Evolutionary conservation across 1,139 yeast species (phyloP).

Genomic region (Hyphopichia fennica): DNA sequence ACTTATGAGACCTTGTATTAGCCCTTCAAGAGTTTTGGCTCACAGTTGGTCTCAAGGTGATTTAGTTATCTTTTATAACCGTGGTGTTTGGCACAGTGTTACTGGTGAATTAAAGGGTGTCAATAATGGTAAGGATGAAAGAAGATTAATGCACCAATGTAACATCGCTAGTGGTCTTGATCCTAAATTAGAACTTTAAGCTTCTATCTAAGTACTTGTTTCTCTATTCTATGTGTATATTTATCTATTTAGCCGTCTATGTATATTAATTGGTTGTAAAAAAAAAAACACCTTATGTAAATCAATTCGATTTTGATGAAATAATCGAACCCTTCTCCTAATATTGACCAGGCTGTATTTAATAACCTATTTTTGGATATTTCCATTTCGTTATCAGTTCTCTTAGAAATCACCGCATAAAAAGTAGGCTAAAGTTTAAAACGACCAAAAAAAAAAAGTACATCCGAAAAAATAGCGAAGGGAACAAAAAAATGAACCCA

Average conservation of each 20-base stretch:
- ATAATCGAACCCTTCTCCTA: too few species aligned
- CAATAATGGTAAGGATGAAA: slow-evolving; percentile 59
- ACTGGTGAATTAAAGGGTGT: slow-evolving; percentile 75
- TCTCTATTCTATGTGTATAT: neutral
- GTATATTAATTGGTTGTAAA: slow-evolving; percentile 1
- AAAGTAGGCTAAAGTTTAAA: too few species aligned
- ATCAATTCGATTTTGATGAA: too few species aligned
- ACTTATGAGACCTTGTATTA: slow-evolving; percentile 82
- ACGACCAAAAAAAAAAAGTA: too few species aligned
- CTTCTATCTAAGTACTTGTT: too few species aligned
- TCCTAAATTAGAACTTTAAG: slow-evolving; percentile 35
- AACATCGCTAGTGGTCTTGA: slow-evolving; percentile 81
- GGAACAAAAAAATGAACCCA: too few species aligned
- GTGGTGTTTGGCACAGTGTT: slow-evolving; percentile 89
- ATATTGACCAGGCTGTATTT: too few species aligned
- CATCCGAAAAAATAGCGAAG: too few species aligned
- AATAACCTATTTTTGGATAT: too few species aligned
- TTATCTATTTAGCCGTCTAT: neutral
- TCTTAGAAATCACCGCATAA: too few species aligned
- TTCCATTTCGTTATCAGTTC: too few species aligned
- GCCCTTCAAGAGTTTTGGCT: slow-evolving; percentile 71
- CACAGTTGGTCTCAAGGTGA: slow-evolving; percentile 85
- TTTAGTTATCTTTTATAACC: slow-evolving; percentile 77
- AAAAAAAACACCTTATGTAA: too few species aligned
- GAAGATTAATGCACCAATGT: slow-evolving; percentile 88